Conservation (phyloP, 306 rosid genomes). For the Gleditsia sinensis region DNA sequence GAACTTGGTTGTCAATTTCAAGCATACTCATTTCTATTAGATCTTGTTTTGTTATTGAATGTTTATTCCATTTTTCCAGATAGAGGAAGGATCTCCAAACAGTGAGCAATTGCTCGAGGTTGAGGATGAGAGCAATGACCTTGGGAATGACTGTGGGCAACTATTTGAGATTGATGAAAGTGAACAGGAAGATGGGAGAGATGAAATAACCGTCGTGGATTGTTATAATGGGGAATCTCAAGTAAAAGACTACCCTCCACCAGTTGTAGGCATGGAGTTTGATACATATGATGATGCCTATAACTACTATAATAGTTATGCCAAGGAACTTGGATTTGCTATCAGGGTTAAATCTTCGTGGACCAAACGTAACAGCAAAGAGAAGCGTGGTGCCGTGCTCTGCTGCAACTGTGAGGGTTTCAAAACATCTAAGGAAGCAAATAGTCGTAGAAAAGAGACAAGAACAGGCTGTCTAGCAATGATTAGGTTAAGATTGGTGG, state of each 20-base stretch:
- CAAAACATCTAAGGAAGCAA: slow-evolving; percentile 81
- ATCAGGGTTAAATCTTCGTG: slow-evolving; percentile 95
- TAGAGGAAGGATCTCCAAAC: slow-evolving; percentile 68
- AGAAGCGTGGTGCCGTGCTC: slow-evolving; percentile 96
- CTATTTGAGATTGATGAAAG: slow-evolving; percentile 60
- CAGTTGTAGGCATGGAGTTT: slow-evolving; percentile 82
- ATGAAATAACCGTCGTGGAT: slow-evolving; percentile 54
- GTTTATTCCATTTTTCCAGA: slow-evolving; percentile 50
- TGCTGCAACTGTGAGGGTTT: slow-evolving; percentile 98
- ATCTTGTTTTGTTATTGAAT: slow-evolving; percentile 26
- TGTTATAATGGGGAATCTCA: slow-evolving; percentile 53
- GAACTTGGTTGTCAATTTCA: slow-evolving; percentile 25
- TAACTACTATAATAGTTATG: slow-evolving; percentile 79
- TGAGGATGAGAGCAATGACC: slow-evolving; percentile 59
- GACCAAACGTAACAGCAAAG: slow-evolving; percentile 97
- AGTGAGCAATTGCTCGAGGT: slow-evolving; percentile 65
- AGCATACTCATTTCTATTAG: slow-evolving; percentile 27
- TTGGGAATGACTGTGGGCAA: slow-evolving; percentile 68
- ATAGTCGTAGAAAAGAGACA: slow-evolving; percentile 85
- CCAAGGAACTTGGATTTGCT: slow-evolving; percentile 88
- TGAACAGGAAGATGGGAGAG: slow-evolving; percentile 59
- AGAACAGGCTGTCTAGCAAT: slow-evolving; percentile 95
- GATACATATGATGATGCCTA: slow-evolving; percentile 94
- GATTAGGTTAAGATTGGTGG: slow-evolving; percentile 93
- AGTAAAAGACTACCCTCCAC: slow-evolving; percentile 62